Base-by-base conservation (phyloP, 768 basidiomycete genomes). In the Coprinellus micaceus region DNA sequence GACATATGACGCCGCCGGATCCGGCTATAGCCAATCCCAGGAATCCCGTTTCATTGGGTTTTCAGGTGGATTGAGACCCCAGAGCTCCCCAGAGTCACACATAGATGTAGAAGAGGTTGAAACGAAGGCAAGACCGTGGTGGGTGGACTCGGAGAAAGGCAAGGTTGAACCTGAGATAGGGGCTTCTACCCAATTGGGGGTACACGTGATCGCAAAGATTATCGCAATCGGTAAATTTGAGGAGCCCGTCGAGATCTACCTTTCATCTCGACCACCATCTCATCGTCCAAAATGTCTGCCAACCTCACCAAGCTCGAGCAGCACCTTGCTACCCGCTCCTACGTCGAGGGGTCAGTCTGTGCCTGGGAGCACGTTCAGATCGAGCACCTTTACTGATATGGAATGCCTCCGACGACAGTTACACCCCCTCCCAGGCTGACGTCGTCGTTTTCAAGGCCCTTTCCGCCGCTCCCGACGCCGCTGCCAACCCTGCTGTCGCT, bases 401-500 rank as follows among this genome's bases (percentile, higher is more conserved):
- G n/a, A n/a, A n/a, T 59, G 44, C 62, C 60, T 40, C 50, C 44
- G 52, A 39, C 53, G 52, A 47, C 68, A 97, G 94, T 54, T 94
- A 91, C 76, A 84, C 85, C 39, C 89, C 95, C 44, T 94, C 94
- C 39, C 94, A 97, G 75, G 91, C 94, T 53, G 94, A 98, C 76
- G 94, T 97, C 45, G 82, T 80, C 59, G 91, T 96, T 68, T 94
- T 89, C 84, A 92, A 90, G 69, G 79, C 89, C 15, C 76, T 98
- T 71, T 64, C 79, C 37, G 77, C 82, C 25, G 80, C 82, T 15
- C 91, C 92, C 51, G 78, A 82, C 60, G 81, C 86, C 44, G 69
- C 84, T 44, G 67, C 78, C 51, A 79, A 81, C 72, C 91, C 92
- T 58, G 81, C 91, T 73, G 82, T 84, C 52, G 81, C 88, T 30